These are phyloP conservation scores for Xylaria sp. DNA, from an alignment of 2,329 filamentous ascomycete genomes.

Conservation along the genomic window DNA sequence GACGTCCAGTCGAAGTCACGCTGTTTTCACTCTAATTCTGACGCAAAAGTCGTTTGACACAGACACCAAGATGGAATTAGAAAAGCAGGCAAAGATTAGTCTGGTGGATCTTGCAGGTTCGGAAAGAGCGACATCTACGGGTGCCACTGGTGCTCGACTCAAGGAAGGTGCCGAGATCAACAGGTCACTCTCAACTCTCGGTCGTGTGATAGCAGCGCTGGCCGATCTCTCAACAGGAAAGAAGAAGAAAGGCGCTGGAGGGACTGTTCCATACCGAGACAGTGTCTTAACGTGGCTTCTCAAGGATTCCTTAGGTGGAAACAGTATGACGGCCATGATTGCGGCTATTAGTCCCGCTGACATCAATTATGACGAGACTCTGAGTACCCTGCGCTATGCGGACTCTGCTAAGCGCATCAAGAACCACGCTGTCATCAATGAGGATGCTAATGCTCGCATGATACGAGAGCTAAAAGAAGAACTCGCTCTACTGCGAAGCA, in stretches of 20 bases:
- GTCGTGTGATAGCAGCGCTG: slow-evolving; percentile 95
- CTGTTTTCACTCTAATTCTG: slow-evolving; percentile 95
- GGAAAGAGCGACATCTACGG: slow-evolving; percentile 95
- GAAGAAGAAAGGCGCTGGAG: slow-evolving; percentile 78
- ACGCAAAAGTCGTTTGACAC: slow-evolving; percentile 92
- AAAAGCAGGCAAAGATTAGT: slow-evolving; percentile 98
- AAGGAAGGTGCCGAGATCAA: slow-evolving; percentile 99
- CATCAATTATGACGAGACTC: slow-evolving; percentile 98
- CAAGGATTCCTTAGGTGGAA: slow-evolving; percentile 96
- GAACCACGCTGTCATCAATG: slow-evolving; percentile 99
- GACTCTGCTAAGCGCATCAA: slow-evolving; percentile 99
- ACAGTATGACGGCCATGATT: slow-evolving; percentile 99
- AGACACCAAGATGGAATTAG: slow-evolving; percentile 95
- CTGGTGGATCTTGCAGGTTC: slow-evolving; percentile 97
- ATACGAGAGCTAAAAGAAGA: slow-evolving; percentile 98
- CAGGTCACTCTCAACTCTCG: slow-evolving; percentile 91
- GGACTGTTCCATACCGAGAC: slow-evolving; percentile 93
- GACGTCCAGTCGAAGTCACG: slow-evolving; percentile 96
- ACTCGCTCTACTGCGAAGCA: slow-evolving; percentile 83
- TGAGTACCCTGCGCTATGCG: slow-evolving; percentile 94
- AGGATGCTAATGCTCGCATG: slow-evolving; percentile 98
- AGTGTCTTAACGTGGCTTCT: slow-evolving; percentile 95
- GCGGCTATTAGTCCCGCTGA: slow-evolving; percentile 97
- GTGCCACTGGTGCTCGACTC: slow-evolving; percentile 90
- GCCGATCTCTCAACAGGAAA: slow-evolving; percentile 89